Base-by-base conservation (phyloP, 2,329 filamentous ascomycete species). In the Alternaria infectoria region DNA sequence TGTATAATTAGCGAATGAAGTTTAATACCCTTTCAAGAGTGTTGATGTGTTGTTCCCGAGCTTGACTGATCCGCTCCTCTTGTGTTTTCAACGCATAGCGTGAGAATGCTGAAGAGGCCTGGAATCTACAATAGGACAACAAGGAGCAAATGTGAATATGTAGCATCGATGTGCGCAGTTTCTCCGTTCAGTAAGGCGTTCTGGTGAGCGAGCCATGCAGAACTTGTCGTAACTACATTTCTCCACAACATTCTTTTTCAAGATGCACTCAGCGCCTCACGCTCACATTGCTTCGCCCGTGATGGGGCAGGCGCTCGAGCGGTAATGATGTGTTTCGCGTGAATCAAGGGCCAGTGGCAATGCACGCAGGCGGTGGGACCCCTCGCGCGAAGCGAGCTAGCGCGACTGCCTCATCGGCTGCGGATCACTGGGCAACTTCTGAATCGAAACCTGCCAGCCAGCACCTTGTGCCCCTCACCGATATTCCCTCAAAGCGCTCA, bases 381-480 rank as follows among this genome's bases (percentile, higher is more conserved):
- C 66, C 68, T 61, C 60, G 21, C 28, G 60, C 59, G 50, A 55
- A 66, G 62, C 58, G 50, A 64, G 62, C 59, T 63, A 70, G 68
- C 68, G 69, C 66, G 59, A 45, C 56, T 67, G 55, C 64, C 54
- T 61, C 54, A 30, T 58, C 51, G 65, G 57, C 61, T 49, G 60
- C 57, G 55, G 62, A 67, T 71, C 64, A 66, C 47, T 36, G 32
- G 32, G 32, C 69, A 65, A 68, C 70, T 36, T 36, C 32, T 36
- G 32, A 36, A 36, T 36, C 32, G 32, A 36, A 66, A 64, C 65
- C 61, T 68, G 66, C 67, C 68, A 65, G 66, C 67, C 68, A 65
- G 64, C 61, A 61, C 62, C 59, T 65, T 62, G 63, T 69, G 66
- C 67, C 71, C 70, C 69, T 69, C 68, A 62, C 67, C 68, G 40